These are phyloP conservation scores for Oryza punctata DNA, from an alignment of 176 grass and related monocot species.

Conservation along the genomic window DNA sequence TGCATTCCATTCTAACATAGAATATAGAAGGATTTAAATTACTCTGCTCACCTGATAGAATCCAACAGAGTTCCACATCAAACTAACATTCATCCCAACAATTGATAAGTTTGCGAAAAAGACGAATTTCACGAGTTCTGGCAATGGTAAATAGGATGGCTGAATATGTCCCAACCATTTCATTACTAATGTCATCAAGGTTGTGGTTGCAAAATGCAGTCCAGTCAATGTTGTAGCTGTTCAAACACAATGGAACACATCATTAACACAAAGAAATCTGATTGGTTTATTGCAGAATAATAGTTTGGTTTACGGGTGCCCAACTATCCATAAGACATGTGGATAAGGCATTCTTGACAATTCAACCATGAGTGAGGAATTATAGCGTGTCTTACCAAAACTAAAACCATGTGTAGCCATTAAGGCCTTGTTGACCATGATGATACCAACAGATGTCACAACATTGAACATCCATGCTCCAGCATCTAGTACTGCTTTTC, in stretches of 20 bases:
- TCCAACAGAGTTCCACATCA: constrained; percentile 75
- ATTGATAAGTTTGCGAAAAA: constrained; percentile 62
- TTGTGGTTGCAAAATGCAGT: constrained; percentile 58
- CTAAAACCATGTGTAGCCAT: constrained; percentile 78
- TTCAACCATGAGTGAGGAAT: neutral
- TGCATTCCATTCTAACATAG: neutral
- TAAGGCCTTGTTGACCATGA: constrained; percentile 86
- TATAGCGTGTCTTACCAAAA: constrained; percentile 57
- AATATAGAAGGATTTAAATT: neutral
- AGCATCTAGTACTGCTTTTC: constrained; percentile 67
- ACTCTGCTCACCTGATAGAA: constrained; percentile 59
- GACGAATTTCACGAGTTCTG: constrained; percentile 57
- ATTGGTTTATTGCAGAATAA: neutral
- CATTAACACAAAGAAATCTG: neutral
- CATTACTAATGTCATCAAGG: constrained; percentile 51
- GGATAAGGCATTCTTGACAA: neutral
- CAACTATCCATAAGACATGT: neutral
- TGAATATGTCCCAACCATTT: constrained; percentile 62
- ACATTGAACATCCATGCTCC: constrained; percentile 86
- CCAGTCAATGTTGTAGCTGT: constrained; percentile 69
- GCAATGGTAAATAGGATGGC: constrained; percentile 50
- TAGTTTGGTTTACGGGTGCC: neutral
- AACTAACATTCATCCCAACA: constrained; percentile 63
- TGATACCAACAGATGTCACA: constrained; percentile 79
- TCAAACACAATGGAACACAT: constrained; percentile 3